Base-by-base conservation (phyloP, 2,329 filamentous ascomycete species). In the Cytospora leucostoma region DNA sequence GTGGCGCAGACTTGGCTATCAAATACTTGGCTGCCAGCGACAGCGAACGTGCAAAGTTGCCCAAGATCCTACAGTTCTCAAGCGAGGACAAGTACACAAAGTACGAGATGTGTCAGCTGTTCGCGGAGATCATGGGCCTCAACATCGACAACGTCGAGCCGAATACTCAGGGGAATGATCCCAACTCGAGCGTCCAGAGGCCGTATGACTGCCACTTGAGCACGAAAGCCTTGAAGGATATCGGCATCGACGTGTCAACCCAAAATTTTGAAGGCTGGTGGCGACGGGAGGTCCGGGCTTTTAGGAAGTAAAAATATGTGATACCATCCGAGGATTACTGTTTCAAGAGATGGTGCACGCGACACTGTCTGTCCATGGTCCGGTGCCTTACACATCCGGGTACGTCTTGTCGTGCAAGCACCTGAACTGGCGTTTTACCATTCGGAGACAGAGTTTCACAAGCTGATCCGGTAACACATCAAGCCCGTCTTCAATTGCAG, bases 121-220 rank as follows among this genome's bases (percentile, higher is more conserved):
- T 97, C 71, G 89, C 87, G 4, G 87, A 92, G 64, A 91, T 96
- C 64, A 87, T 96, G 82, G 91, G 89, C 0, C 73, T 96, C 61
- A 83, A 89, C 12, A 80, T 89, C 21, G 84, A 86, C 54, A 83
- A 84, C 8, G 88, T 97, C 74, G 81, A 85, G 70, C 79, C 89
- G 11, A 89, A 92, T 70, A 84, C 86, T 32, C 82, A 90, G 70
- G 89, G 89, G 44, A 90, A 90, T 73, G 88, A 91, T 67, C 86
- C 88, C 7, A 87, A 85, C 66, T 85, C 88, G 52, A 81, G 82
- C 27, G 90, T 93, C 0, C 86, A 93, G 76, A 83, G 93, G 67
- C 93, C 93, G 13, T 97, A 91, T 72, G 92, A 97, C 76, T 94
- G 90, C 70, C 92, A 97, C 75, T 79, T 97, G 53, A 93, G 91